Evolutionary conservation across 2,329 filamentous ascomycete species (phyloP).

Genomic region (Xylaria polymorpha): DNA sequence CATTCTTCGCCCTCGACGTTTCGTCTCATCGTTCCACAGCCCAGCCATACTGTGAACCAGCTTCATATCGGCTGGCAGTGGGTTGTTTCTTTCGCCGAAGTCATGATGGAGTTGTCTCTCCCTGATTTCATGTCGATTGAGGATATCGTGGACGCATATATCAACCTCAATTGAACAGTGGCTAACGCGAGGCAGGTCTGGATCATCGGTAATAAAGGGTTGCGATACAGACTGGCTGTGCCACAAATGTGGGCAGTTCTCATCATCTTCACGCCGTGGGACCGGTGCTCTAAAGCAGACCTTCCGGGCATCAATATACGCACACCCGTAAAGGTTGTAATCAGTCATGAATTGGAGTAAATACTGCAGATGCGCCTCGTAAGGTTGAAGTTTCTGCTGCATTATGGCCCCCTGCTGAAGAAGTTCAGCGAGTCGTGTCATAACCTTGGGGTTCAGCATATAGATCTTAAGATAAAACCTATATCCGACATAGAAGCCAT

Average conservation of each 20-base stretch:
- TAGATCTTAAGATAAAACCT: conserved; percentile 94
- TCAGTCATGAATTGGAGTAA: conserved; percentile 98
- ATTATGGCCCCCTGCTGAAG: conserved; percentile 89
- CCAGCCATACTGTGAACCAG: conserved; percentile 94
- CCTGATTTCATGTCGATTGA: conserved; percentile 81
- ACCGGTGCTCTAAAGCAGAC: conserved; percentile 80
- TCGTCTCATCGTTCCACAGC: conserved; percentile 90
- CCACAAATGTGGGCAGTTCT: conserved; percentile 76
- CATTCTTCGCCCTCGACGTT: conserved; percentile 79
- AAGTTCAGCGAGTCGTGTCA: conserved; percentile 88
- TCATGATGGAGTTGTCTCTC: conserved; percentile 86
- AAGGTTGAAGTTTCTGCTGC: conserved; percentile 86
- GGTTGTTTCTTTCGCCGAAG: conserved; percentile 78
- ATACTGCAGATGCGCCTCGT: conserved; percentile 93
- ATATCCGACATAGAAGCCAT: conserved; percentile 94
- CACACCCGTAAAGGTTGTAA: conserved; percentile 96
- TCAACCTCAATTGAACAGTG: conserved; percentile 93
- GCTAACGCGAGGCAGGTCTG: conserved; percentile 78
- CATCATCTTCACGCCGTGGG: conserved; percentile 72
- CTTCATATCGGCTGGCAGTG: conserved; percentile 76
- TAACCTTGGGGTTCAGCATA: conserved; percentile 85
- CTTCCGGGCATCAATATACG: conserved; percentile 79
- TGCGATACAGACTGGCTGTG: conserved; percentile 77
- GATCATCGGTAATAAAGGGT: conserved; percentile 69
- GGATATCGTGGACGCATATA: conserved; percentile 86